phyloP scores from a whole-genome alignment of 257 asterid genomes.

The Solanum chiquidenum region DNA sequence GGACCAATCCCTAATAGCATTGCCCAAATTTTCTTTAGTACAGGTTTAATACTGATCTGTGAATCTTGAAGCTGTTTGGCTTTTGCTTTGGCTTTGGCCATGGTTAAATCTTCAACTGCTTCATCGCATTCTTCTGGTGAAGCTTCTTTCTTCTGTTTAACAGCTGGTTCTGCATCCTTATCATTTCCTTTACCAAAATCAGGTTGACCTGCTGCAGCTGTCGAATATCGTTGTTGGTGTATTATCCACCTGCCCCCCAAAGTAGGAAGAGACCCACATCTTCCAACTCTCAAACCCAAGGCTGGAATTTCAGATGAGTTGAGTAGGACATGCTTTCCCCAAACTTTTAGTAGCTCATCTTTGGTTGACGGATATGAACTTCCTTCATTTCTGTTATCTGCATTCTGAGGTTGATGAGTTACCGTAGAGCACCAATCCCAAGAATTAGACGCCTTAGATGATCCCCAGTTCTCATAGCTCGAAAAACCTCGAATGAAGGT shows the following conservation, averaged over 20 bases:
- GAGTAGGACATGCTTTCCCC: slow-evolving; percentile 11
- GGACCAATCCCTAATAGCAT: slow-evolving; percentile 88
- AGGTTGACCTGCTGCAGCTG: slow-evolving; percentile 64
- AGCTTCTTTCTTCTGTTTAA: slow-evolving; percentile 75
- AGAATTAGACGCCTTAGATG: slow-evolving; percentile 24
- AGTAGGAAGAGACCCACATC: slow-evolving; percentile 21
- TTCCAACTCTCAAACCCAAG: slow-evolving; percentile 21
- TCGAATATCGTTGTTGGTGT: slow-evolving; percentile 33
- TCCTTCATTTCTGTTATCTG: slow-evolving; percentile 18
- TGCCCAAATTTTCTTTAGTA: slow-evolving; percentile 68
- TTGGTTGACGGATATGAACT: slow-evolving; percentile 13
- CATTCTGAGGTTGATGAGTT: slow-evolving; percentile 24
- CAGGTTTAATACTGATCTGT: slow-evolving; percentile 39
- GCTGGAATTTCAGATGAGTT: slow-evolving; percentile 17
- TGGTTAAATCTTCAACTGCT: slow-evolving; percentile 89
- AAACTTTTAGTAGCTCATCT: slow-evolving; percentile 10
- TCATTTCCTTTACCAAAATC: slow-evolving; percentile 31
- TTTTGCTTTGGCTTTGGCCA: slow-evolving; percentile 84
- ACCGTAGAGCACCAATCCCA: slow-evolving; percentile 26
- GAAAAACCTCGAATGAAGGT: slow-evolving; percentile 28
- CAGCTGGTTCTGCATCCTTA: slow-evolving; percentile 43
- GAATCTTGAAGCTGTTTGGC: slow-evolving; percentile 81
- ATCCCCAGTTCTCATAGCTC: slow-evolving; percentile 33
- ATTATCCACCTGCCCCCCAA: slow-evolving; percentile 40
- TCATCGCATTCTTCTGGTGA: slow-evolving; percentile 98